These are phyloP conservation scores for Tylopilus sp. DNA, from an alignment of 768 basidiomycete genomes.

Conservation along the genomic window DNA sequence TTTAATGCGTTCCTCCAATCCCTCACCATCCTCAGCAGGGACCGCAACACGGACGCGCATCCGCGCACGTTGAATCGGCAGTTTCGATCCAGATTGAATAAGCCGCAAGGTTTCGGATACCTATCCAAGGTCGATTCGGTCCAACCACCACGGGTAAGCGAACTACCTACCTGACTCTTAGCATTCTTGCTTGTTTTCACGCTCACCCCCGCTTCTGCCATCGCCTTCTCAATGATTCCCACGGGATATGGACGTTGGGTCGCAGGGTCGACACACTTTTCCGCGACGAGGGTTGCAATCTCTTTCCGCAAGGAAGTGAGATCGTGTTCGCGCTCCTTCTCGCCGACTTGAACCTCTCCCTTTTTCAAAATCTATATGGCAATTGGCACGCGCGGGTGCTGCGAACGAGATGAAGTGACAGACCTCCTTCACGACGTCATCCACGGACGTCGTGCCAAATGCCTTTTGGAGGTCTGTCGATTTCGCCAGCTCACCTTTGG, in stretches of 20 bases:
- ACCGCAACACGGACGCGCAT: slow-evolving; percentile 89
- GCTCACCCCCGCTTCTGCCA: slow-evolving; percentile 92
- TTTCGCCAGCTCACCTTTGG: slow-evolving; percentile 92
- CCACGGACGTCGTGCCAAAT: slow-evolving; percentile 72
- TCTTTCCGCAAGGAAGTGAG: slow-evolving; percentile 78
- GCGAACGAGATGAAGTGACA: slow-evolving; percentile 4
- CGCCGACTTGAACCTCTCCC: slow-evolving; percentile 95
- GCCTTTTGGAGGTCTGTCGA: slow-evolving; percentile 87
- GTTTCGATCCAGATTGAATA: slow-evolving; percentile 75
- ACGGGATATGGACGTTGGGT: slow-evolving; percentile 90
- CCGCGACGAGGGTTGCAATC: slow-evolving; percentile 90
- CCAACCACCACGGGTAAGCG: background rate
- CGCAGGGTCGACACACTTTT: slow-evolving; percentile 92
- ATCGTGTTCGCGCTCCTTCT: slow-evolving; percentile 94
- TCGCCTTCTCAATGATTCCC: slow-evolving; percentile 96
- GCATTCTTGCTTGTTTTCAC: slow-evolving; percentile 86
- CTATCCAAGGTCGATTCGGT: slow-evolving; percentile 38
- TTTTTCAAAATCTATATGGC: slow-evolving; percentile 81
- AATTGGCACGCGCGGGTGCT: background rate
- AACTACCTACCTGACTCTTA: slow-evolving; percentile 76
- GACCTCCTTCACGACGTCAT: slow-evolving; percentile 81
- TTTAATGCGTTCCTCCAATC: slow-evolving; percentile 66
- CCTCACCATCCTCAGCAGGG: slow-evolving; percentile 61
- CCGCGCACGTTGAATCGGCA: slow-evolving; percentile 88
- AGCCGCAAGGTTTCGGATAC: slow-evolving; percentile 86